phyloP scores from a whole-genome alignment of 1,284 basidiomycete species.

The Heterobasidion annosum region DNA sequence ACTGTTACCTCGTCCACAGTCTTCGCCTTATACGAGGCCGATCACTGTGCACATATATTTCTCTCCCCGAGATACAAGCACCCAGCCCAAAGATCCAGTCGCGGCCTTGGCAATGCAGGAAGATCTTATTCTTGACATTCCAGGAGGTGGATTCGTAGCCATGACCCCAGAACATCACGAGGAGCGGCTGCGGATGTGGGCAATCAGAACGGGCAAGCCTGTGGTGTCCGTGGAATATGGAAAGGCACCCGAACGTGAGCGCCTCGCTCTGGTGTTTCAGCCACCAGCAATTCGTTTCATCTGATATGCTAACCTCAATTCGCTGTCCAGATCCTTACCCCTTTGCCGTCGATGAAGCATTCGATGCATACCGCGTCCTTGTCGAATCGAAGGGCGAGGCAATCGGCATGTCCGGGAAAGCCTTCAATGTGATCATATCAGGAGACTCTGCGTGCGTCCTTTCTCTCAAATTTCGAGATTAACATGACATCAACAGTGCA shows the following conservation, averaged over 20 bases:
- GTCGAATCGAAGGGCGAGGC: slow-evolving; percentile 73
- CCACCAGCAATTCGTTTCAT: neutral
- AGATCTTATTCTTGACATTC: slow-evolving; percentile 86
- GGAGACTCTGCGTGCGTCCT: slow-evolving; percentile 87
- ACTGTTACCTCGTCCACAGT: slow-evolving; percentile 71
- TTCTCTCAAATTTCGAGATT: slow-evolving; percentile 2
- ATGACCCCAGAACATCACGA: slow-evolving; percentile 96
- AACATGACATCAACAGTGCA: slow-evolving; percentile 4
- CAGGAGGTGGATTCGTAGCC: slow-evolving; percentile 93
- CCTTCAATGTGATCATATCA: slow-evolving; percentile 68
- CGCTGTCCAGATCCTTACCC: slow-evolving; percentile 76
- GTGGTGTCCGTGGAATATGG: slow-evolving; percentile 90
- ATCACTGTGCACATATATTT: slow-evolving; percentile 86
- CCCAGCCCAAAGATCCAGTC: slow-evolving; percentile 1
- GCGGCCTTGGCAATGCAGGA: slow-evolving; percentile 49
- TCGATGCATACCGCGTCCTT: slow-evolving; percentile 81
- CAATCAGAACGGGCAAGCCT: slow-evolving; percentile 70
- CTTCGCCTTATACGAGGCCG: slow-evolving; percentile 72
- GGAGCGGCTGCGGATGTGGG: slow-evolving; percentile 87
- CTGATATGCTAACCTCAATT: neutral
- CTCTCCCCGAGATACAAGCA: slow-evolving; percentile 54
- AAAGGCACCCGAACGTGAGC: slow-evolving; percentile 91
- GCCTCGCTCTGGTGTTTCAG: neutral
- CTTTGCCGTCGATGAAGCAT: slow-evolving; percentile 91
- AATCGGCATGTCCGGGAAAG: slow-evolving; percentile 80